Evolutionary conservation across 768 basidiomycete species (phyloP), one percentile per base, ranked within the genome.

Genomic region (Gloeostereum incarnatum): DNA sequence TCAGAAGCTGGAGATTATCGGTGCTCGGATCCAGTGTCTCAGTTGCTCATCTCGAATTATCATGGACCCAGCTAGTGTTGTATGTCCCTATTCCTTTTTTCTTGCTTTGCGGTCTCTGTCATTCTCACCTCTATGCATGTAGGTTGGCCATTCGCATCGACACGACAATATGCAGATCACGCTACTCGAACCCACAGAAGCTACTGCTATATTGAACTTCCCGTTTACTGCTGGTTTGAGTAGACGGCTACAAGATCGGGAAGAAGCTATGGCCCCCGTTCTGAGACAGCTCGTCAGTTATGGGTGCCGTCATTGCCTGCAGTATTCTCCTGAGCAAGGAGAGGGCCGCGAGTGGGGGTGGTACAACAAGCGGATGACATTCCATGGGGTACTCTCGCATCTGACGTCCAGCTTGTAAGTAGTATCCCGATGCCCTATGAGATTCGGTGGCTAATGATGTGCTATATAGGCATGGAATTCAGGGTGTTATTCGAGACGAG

Each of bases 111-210:
- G 17, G 14, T 16, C 18, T 9, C 13, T 14, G 8, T 25, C 4
- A 37, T 26, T 30, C 23, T 36, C 35, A 6, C 2, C 20, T 35
- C 9, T 32, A 10, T 31, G 26, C 27, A 18, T n/a, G n/a, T 49
- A 83, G 81, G 56, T 70, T 23, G 73, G 73, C 0, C 81, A 84
- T 51, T 68, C 67, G 29, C 74, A 77, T 43, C 69, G 81, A n/a
- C 81, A 84, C 45, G 65, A 73, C 0, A 48, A 56, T 6, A 74
- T 73, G 68, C 32, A 60, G 14, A 46, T 81, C 35, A 46, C 55
- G 2, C 3, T 71, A 22, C 41, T 63, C 0, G 22, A 52, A 9
- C 47, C 35, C 9, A 31, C 41, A 5, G 54, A 49, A 13, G 49
- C 48, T 9, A 25, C 21, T n/a, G 37, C 38, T 11, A 41, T 55